Evolutionary conservation across 768 basidiomycete genomes (phyloP).

Genomic region (Mycena filopes): DNA sequence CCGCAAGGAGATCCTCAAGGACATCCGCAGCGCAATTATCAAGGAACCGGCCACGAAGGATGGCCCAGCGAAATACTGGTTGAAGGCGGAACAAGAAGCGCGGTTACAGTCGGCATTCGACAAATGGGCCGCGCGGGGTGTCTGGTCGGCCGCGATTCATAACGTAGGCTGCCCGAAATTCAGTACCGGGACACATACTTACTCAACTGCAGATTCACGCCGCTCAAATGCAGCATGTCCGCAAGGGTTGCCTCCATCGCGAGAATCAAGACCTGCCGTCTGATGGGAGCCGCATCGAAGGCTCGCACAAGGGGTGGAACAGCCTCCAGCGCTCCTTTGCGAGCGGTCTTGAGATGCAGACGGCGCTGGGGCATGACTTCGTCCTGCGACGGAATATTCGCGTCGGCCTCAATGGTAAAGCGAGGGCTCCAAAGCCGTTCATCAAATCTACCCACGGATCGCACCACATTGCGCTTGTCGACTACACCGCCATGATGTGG

Average conservation of each 20-base stretch:
- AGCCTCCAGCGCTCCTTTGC: conserved; percentile 32
- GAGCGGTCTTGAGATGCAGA: conserved; percentile 36
- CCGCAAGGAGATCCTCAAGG: conserved; percentile 1
- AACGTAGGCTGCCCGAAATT: conserved; percentile 21
- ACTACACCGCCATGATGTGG: conserved; percentile 25
- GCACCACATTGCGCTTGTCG: conserved; percentile 38
- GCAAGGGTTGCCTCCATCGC: conserved; percentile 39
- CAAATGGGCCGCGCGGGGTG: conserved; percentile 29
- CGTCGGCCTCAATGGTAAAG: conserved; percentile 1
- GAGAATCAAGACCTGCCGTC: conserved; percentile 34
- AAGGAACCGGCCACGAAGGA: conserved; percentile 14
- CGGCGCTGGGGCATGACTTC: conserved; percentile 33
- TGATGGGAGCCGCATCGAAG: conserved; percentile 43
- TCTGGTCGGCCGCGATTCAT: conserved; percentile 34
- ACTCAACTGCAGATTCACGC: conserved; percentile 34
- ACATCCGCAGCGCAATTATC: conserved; percentile 28
- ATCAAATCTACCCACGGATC: conserved; percentile 33
- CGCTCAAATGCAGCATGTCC: conserved; percentile 41
- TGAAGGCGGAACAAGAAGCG: conserved; percentile 30
- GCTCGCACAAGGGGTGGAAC: conserved; percentile 43
- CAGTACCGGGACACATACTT: not conserved
- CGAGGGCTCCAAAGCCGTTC: conserved; percentile 9
- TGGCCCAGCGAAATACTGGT: conserved; percentile 33
- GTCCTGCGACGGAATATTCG: conserved; percentile 36
- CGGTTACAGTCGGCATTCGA: conserved; percentile 22